Base-by-base conservation (phyloP, 495 filamentous ascomycete genomes). In the Tuber magnatum region DNA sequence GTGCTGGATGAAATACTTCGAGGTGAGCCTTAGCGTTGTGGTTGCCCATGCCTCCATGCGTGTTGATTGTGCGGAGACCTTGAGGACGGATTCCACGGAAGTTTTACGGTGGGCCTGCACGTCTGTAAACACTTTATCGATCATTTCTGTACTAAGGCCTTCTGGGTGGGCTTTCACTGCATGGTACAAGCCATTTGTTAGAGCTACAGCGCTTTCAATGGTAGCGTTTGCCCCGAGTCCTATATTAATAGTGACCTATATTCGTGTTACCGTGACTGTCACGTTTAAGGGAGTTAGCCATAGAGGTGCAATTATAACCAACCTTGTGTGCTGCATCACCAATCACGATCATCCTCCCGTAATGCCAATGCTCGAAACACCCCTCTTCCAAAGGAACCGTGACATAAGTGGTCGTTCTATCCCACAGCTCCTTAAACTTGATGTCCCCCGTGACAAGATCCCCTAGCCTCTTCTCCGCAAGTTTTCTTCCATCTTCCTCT, bases 261-360 rank as follows among this genome's bases (percentile, higher is more conserved):
- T 22, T 5, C 69, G 18, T 22, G 73, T 56, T 70, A 68, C 6
- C 24, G 22, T 35, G n/a, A 24, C 68, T 70, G 48, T 38, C 38
- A 6, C 18, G 9, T 38, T 40, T 18, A 39, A 18, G 20, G 72
- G 16, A 24, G 20, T 32, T 18, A 40, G 24, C 44, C 6, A 40
- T 4, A 2, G 9, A 41, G 18, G 42, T 24, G 3, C 20, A 18
- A 44, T 48, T 8, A 48, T 48, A 38, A 61, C 42, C 76, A 35
- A 85, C 77, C 77, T 87, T 87, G 73, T 86, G 85, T 35, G 84
- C 80, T 10, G 85, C 81, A 71, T 87, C 86, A 18, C 86, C 86
- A 2, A 85, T 76, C 39, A 85, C 81, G 10, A 86, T 84, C 65
- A 86, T 77, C 28, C 85, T 80, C 24, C 81, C 83, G 71, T 77